Base-by-base conservation (phyloP, 2,329 filamentous ascomycete genomes). In the Pyrenophora tritici-repentis region DNA sequence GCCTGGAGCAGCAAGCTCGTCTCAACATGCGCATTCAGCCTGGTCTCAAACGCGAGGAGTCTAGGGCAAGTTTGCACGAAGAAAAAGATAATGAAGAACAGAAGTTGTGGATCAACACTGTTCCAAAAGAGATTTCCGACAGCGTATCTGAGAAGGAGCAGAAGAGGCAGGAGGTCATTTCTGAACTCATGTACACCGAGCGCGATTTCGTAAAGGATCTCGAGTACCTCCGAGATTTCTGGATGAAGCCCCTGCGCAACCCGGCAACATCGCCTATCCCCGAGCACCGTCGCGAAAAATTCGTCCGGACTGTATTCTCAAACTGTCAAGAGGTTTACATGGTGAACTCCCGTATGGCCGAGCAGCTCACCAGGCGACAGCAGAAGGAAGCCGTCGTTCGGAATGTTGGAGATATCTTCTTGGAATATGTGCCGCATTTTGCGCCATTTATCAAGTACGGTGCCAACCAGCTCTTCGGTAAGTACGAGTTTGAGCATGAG, bases 91-190 rank as follows among this genome's bases (percentile, higher is more conserved):
- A 93, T 66, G 91, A 97, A 68, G 92, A 97, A 73, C 94, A 97
- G 78, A 97, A 97, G 75, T 83, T 99, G 32, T 99, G 94, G 94
- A 99, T 99, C 75, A 97, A 97, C 73, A 96, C 92, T 12, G 94
- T 99, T 31, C 90, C 92, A 1, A 94, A 96, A 73, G 94, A 97
- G 72, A 81, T 99, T 50, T 91, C 92, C 0, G 92, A 97, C 63
- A 90, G 87, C 68, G 87, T 97, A 24, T 86, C 86, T 42, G 94
- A 99, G 62, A 85, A 84, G 61, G 94, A 99, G 74, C 95, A 96
- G 85, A 97, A 97, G 79, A 86, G 94, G 37, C 94, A 99, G 72
- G 94, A 99, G 71, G 90, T 99, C 63, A 97, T 99, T 53, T 97
- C 93, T 5, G 94, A 99, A 73, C 87, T 97, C 56, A 97, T 95